Percentiles rank a stretch among this genome's conserved stretches.
Conservation (phyloP, 495 filamentous ascomycete genomes). For the Penicillium parvum region DNA sequence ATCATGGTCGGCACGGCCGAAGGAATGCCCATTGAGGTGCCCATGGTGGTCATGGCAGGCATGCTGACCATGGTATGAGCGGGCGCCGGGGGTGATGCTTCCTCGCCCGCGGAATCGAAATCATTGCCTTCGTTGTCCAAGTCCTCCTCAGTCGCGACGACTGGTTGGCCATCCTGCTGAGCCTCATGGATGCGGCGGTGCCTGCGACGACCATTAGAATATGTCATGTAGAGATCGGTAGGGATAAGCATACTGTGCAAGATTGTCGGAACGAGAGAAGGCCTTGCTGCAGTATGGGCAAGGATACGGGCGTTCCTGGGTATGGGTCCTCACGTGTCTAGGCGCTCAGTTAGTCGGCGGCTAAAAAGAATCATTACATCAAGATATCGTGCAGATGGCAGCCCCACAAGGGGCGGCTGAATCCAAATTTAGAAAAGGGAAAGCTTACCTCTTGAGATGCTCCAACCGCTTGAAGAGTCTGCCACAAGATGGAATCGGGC, state of each 20-base stretch:
- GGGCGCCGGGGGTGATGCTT: slow-evolving; percentile 52
- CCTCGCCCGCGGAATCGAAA: slow-evolving; percentile 70
- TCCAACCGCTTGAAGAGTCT: slow-evolving; percentile 98
- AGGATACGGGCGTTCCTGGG: slow-evolving; percentile 96
- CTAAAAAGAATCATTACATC: slow-evolving; percentile 46
- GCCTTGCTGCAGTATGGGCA: slow-evolving; percentile 98
- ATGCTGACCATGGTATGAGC: slow-evolving; percentile 32
- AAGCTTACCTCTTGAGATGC: slow-evolving; percentile 92
- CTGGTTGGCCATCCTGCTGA: slow-evolving; percentile 59
- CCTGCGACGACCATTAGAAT: slow-evolving; percentile 38
- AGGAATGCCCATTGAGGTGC: slow-evolving; percentile 34
- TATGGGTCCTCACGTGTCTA: slow-evolving; percentile 98
- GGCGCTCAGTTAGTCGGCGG: slow-evolving; percentile 53
- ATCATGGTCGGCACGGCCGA: slow-evolving; percentile 35
- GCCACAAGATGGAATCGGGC: slow-evolving; percentile 97
- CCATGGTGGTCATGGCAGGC: slow-evolving; percentile 38
- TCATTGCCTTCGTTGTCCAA: slow-evolving; percentile 70
- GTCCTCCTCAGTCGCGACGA: slow-evolving; percentile 66
- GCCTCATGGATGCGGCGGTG: slow-evolving; percentile 95
- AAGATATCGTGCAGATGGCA: slow-evolving; percentile 18
- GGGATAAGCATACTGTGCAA: slow-evolving; percentile 75
- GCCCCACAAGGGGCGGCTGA: slow-evolving; percentile 13
- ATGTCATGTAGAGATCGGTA: too few species aligned
- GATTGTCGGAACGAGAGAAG: slow-evolving; percentile 96
- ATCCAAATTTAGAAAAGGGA: slow-evolving; percentile 21